Conservation (phyloP, 345 rosid genomes). For the Pistacia atlantica region DNA sequence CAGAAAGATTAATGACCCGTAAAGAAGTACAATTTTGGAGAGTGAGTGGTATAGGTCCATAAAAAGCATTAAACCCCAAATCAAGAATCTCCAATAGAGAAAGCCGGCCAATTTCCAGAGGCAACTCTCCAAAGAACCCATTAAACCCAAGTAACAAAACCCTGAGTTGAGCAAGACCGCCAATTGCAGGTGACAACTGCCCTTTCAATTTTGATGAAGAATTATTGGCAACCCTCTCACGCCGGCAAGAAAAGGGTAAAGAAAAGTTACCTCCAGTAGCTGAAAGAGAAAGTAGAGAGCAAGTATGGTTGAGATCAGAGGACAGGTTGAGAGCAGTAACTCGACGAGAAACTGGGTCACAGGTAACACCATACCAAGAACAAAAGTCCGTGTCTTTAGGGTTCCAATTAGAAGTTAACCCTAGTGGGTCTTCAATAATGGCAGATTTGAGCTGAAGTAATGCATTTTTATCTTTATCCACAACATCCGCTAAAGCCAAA, state of each 20-base stretch:
- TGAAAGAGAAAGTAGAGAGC: conserved; percentile 27
- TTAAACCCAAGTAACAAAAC: conserved; percentile 45
- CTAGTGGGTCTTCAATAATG: conserved; percentile 41
- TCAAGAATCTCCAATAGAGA: conserved; percentile 46
- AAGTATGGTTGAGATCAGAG: conserved; percentile 21
- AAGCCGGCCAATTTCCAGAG: conserved; percentile 43
- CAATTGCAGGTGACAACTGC: conserved; percentile 33
- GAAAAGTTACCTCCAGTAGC: conserved; percentile 35
- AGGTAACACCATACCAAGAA: conserved; percentile 45
- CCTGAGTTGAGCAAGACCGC: conserved; percentile 37
- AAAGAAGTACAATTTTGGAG: conserved; percentile 40
- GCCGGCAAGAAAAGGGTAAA: conserved; percentile 37
- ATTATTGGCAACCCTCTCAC: background rate
- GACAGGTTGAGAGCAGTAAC: conserved; percentile 40
- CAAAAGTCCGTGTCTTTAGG: conserved; percentile 43
- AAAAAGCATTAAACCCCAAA: conserved; percentile 50
- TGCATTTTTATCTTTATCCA: conserved; percentile 35
- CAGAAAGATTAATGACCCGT: conserved; percentile 41
- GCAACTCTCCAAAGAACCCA: conserved; percentile 42
- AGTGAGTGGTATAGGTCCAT: conserved; percentile 34
- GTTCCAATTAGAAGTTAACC: conserved; percentile 52
- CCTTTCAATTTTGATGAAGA: conserved; percentile 34
- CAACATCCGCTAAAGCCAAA: conserved; percentile 11
- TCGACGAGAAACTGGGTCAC: conserved; percentile 41
- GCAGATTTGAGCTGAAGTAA: conserved; percentile 44